A percentile compares a stretch with the other conserved stretches of the same genome.
Evolutionary conservation across 768 basidiomycete genomes (phyloP).

Genomic region (Sporobolomyces pararoseus): DNA sequence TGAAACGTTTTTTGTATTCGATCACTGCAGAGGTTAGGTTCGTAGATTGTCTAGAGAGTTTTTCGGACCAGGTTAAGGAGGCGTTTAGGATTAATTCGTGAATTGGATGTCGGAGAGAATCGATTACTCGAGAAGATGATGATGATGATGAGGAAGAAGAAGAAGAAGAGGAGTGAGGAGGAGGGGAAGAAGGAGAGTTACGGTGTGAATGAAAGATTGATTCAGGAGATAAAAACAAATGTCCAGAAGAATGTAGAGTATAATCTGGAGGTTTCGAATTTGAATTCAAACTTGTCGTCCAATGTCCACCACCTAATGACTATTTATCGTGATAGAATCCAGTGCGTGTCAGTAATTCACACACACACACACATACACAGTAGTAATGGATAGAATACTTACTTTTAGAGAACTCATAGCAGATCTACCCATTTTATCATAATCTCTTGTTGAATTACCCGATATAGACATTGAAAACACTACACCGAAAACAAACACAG

Average conservation of each 20-base stretch:
- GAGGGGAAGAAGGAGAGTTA: conserved; percentile 7
- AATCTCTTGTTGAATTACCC: too few species aligned
- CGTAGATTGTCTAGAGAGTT: conserved; percentile 70
- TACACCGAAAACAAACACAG: conserved; percentile 27
- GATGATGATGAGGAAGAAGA: conserved; percentile 16
- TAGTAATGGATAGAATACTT: neutral
- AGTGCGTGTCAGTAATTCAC: too few species aligned
- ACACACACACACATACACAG: neutral
- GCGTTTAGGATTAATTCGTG: conserved; percentile 76
- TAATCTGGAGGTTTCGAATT: conserved; percentile 1
- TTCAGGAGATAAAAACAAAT: conserved; percentile 36
- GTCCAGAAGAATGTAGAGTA: conserved; percentile 35
- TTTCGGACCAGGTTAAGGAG: conserved; percentile 63
- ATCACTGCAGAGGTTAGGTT: conserved; percentile 70
- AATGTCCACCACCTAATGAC: neutral
- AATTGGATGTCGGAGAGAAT: conserved; percentile 73
- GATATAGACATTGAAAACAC: conserved; percentile 9
- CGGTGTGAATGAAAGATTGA: too few species aligned
- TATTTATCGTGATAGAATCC: too few species aligned
- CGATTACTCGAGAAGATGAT: too few species aligned
- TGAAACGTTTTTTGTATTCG: conserved; percentile 76
- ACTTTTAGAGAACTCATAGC: conserved; percentile 10
- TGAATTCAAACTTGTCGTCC: neutral
- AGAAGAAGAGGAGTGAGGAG: neutral
- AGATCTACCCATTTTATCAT: neutral